phyloP scores from a whole-genome alignment of 1,284 basidiomycete genomes.

The Pholiota adiposa region DNA sequence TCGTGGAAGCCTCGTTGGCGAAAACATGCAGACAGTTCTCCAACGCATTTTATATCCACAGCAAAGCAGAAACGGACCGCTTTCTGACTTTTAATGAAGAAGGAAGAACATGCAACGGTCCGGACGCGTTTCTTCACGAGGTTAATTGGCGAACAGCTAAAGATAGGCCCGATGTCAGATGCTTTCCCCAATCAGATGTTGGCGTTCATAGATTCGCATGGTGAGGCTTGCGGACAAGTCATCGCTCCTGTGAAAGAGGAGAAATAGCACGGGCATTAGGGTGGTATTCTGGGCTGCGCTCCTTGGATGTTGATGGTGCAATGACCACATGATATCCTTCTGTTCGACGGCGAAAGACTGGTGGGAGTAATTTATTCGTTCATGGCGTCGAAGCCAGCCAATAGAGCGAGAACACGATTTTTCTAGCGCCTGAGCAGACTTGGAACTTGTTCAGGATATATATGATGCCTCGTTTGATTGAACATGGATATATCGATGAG shows the following conservation, averaged over 20 bases:
- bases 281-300: neutral
- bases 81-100: neutral
- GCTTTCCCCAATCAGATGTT: neutral
- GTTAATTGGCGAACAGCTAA: neutral
- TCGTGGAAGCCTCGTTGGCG: neutral
- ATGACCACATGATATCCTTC: constrained; percentile 9
- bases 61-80: constrained; percentile 10
- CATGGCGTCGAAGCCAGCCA: neutral
- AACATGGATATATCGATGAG: neutral
- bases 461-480: neutral
- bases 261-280: constrained; percentile 9
- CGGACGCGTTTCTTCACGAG: neutral
- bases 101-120: constrained; percentile 1
- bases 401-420: neutral
- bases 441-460: neutral
- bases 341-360: neutral
- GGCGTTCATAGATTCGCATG: neutral
- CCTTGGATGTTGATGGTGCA: neutral
- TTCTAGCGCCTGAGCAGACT: neutral
- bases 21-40: neutral
- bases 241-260: neutral
- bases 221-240: constrained; percentile 6
- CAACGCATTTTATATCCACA: constrained; percentile 7
- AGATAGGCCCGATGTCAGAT: constrained; percentile 5
- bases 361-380: neutral